Evolutionary conservation across 768 basidiomycete genomes (phyloP).

Genomic region (Fistulinella prunicolor): DNA sequence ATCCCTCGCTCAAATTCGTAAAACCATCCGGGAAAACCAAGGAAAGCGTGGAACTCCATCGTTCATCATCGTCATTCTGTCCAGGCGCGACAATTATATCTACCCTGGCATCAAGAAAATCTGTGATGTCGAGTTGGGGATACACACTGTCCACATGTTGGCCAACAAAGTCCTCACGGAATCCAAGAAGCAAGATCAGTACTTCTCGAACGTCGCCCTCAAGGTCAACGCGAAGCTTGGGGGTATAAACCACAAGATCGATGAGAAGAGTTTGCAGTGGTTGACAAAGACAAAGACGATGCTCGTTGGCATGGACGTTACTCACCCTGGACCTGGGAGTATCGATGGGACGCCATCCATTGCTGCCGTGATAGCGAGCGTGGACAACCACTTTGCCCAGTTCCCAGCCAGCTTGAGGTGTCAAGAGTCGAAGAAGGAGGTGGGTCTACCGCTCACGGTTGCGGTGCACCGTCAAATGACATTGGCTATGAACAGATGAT

Average conservation of each 20-base stretch:
- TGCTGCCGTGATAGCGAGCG: conserved; percentile 77
- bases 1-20: conserved; percentile 42
- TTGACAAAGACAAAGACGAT: conserved; percentile 67
- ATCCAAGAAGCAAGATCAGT: conserved; percentile 65
- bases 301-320: conserved; percentile 84
- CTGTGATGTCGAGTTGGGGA: conserved; percentile 68
- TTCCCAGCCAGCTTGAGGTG: conserved; percentile 73
- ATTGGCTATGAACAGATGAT: conserved; percentile 55
- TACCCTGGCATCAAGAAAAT: conserved; percentile 82
- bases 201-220: conserved; percentile 77
- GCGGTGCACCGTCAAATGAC: neutral
- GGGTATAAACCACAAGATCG: conserved; percentile 77
- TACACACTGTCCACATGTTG: conserved; percentile 75
- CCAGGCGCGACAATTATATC: conserved; percentile 65
- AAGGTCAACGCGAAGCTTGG: conserved; percentile 85
- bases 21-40: conserved; percentile 35
- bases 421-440: conserved; percentile 44
- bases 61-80: conserved; percentile 70
- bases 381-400: conserved; percentile 67
- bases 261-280: conserved; percentile 57
- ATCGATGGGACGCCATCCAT: conserved; percentile 74
- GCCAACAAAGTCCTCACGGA: conserved; percentile 56
- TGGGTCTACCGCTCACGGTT: neutral
- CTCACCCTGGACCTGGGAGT: conserved; percentile 71
- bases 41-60: conserved; percentile 41